Percentiles rank a stretch among this genome's conserved stretches.
These are phyloP conservation scores for Skeletonema menzelii DNA, from an alignment of 108 stramenopile species.

Conservation along the genomic window DNA sequence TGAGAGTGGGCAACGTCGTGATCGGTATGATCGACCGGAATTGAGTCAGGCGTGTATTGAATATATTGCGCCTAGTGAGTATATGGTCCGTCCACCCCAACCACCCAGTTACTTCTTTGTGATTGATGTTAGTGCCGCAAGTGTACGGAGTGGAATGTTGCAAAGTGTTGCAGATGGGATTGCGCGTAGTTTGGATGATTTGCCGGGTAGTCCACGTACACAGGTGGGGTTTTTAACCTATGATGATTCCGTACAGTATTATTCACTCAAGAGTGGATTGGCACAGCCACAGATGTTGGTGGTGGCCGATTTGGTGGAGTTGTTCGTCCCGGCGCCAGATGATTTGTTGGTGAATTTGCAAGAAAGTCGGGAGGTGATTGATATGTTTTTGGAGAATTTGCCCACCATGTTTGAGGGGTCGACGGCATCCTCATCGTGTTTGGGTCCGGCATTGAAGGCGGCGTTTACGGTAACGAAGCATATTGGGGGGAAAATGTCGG, in stretches of 20 bases:
- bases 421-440: constrained; percentile 58
- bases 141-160: constrained; percentile 89
- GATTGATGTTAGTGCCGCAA: constrained; percentile 90
- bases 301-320: constrained; percentile 91
- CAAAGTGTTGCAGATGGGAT: constrained; percentile 80
- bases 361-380: constrained; percentile 86
- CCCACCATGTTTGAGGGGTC: constrained; percentile 91
- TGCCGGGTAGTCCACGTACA: constrained; percentile 87
- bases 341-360: constrained; percentile 94
- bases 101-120: constrained; percentile 97
- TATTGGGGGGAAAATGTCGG: constrained; percentile 97
- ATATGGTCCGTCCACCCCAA: constrained; percentile 99
- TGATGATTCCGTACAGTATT: constrained; percentile 95
- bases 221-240: constrained; percentile 95
- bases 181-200: constrained; percentile 79
- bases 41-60: constrained; percentile 87
- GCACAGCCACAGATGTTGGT: constrained; percentile 93
- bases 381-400: constrained; percentile 90
- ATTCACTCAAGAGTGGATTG: constrained; percentile 86
- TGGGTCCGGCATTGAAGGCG: constrained; percentile 95
- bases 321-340: constrained; percentile 95
- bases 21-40: constrained; percentile 92
- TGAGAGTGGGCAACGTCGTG: constrained; percentile 84
- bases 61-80: constrained; percentile 94
- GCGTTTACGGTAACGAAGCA: constrained; percentile 95